These are phyloP conservation scores for Sedum album DNA, from an alignment of 164 flowering plant species.

Conservation along the genomic window DNA sequence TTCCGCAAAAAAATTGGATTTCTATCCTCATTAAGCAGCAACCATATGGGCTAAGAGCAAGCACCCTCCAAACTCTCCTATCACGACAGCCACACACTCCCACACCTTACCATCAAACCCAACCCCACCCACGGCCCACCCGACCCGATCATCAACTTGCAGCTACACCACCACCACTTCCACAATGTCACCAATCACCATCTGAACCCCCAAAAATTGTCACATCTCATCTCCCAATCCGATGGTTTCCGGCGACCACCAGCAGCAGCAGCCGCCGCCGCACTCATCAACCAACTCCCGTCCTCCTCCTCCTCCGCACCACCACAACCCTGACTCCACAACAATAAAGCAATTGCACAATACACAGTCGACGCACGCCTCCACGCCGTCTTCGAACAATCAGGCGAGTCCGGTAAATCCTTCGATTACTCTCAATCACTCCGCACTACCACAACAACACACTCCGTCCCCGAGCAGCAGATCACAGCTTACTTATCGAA, in stretches of 20 bases:
- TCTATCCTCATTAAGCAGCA: no score
- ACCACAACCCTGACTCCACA: background rate
- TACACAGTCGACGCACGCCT: conserved; percentile 80
- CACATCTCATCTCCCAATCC: no score
- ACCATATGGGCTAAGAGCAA: no score
- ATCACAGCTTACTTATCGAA: conserved; percentile 11
- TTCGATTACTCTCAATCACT: conserved; percentile 44
- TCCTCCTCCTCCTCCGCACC: background rate
- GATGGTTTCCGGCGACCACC: background rate
- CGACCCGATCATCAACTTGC: no score
- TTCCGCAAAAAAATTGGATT: no score
- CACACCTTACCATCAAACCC: no score
- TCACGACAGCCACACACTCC: no score
- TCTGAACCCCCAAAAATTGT: no score
- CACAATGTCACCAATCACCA: no score
- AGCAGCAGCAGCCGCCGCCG: background rate
- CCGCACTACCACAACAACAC: background rate
- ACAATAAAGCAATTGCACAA: conserved; percentile 79
- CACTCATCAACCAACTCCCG: background rate
- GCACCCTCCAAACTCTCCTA: no score
- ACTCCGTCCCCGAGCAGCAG: conserved; percentile 8
- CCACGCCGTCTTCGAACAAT: conserved; percentile 83
- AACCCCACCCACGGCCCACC: no score
- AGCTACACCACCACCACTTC: no score
- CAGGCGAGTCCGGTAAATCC: conserved; percentile 78